phyloP scores from a whole-genome alignment of 2,329 filamentous ascomycete genomes.

The Sporothrix pallida region DNA sequence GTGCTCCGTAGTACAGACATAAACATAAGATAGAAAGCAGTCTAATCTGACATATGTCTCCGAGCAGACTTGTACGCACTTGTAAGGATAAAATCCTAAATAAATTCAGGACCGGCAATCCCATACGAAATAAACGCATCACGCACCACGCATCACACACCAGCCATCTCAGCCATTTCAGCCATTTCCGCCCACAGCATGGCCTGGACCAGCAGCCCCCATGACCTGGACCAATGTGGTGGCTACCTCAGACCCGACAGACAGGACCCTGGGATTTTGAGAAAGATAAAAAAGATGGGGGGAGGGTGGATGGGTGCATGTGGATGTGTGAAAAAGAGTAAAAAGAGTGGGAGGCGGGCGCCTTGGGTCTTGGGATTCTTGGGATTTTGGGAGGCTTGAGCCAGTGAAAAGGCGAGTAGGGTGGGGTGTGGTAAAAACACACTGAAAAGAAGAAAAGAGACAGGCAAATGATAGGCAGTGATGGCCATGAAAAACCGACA shows the following conservation, averaged over 20 bases:
- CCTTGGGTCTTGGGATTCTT: too few species aligned
- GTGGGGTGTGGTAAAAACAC: not conserved
- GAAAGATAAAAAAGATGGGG: not conserved
- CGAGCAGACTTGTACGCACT: too few species aligned
- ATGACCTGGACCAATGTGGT: not conserved
- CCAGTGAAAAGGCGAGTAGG: not conserved
- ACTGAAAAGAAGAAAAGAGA: not conserved
- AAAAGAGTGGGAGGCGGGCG: not conserved
- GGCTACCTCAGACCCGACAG: conserved; percentile 12
- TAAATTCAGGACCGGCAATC: not conserved
- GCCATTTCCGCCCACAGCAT: not conserved
- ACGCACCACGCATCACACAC: not conserved
- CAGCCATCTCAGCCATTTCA: not conserved
- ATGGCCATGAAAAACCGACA: not conserved
- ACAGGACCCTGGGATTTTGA: not conserved
- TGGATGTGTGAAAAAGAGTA: too few species aligned
- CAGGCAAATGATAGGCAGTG: too few species aligned
- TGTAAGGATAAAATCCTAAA: too few species aligned
- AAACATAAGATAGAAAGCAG: not conserved
- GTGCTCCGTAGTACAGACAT: not conserved
- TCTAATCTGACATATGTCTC: not conserved
- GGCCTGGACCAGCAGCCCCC: not conserved
- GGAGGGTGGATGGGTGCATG: not conserved
- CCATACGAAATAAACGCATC: not conserved
- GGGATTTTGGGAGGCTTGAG: not conserved